Base-by-base conservation (phyloP, 805 yeast species). In the Kodamaea fukazawae region DNA sequence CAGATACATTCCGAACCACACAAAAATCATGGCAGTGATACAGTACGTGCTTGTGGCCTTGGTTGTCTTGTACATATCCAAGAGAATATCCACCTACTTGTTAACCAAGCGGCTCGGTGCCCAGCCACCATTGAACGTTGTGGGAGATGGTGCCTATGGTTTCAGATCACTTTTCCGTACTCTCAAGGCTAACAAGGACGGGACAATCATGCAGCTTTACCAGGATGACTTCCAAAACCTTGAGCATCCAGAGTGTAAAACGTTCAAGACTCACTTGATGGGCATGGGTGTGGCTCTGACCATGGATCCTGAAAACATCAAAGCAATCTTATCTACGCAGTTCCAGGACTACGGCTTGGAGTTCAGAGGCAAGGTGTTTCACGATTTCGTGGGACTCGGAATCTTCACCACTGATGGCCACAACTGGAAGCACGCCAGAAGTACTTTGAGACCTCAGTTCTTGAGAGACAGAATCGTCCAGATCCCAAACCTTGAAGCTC, bases 361-460 rank as follows among this genome's bases (percentile, higher is more conserved):
- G 2, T 45, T 51, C 17, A 61, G 73, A 54, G 66, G 66, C 44
- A 48, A 53, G 4, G 65, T 61, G 32, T 65, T 67, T 43, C 38
- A 43, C 34, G 70, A 71, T 1, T 51, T 67, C 27, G 53, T 67
- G 23, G 73, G 73, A 4, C 70, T 67, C 43, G 73, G 73, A 12
- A 66, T 67, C 32, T 68, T 68, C 49, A 68, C 73, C 7, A 54
- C 66, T 43, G 73, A 67, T 44, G 63, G 63, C 17, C 58, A 54
- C 40, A 72, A 71, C 7, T 68, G 73, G 73, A 66, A 67, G 45
- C 65, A 62, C 44, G 60, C 70, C 5, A 48, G 73, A 42, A 59
- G 70, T 13, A 62, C 67, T 72, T 60, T 67, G 44, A 58, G 72
- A 45, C 73, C 73, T 2, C 72, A 68, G 45, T 68, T 68, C 46